Conservation (phyloP, 495 filamentous ascomycete genomes). For the Beverwykella pulmonaria region DNA sequence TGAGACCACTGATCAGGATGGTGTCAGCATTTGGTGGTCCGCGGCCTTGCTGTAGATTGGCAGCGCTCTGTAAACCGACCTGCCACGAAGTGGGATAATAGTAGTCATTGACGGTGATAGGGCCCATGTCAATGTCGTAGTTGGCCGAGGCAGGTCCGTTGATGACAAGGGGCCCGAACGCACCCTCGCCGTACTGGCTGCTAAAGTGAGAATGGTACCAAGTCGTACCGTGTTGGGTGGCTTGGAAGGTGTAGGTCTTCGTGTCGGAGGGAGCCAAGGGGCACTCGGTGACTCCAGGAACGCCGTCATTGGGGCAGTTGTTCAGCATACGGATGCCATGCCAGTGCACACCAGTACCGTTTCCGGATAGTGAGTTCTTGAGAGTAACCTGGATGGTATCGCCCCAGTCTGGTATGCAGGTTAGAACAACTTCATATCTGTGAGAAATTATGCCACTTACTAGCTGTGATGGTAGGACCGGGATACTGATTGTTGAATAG, state of each 20-base stretch:
- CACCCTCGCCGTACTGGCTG: slow-evolving; percentile 47
- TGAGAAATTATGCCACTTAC: slow-evolving; percentile 23
- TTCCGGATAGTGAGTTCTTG: slow-evolving; percentile 40
- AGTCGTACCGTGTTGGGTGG: slow-evolving; percentile 45
- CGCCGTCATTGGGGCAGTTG: slow-evolving; percentile 40
- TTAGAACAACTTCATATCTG: not conserved
- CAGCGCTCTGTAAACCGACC: slow-evolving; percentile 17
- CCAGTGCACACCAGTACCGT: slow-evolving; percentile 47
- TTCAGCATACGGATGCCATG: slow-evolving; percentile 46
- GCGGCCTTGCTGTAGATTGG: slow-evolving; percentile 20
- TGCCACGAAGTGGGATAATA: slow-evolving; percentile 42
- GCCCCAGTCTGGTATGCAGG: slow-evolving; percentile 41
- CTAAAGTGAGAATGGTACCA: slow-evolving; percentile 48
- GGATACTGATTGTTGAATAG: slow-evolving; percentile 46
- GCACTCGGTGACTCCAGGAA: slow-evolving; percentile 47
- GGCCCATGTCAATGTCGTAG: slow-evolving; percentile 46
- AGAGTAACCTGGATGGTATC: slow-evolving; percentile 44
- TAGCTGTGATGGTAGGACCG: slow-evolving; percentile 40
- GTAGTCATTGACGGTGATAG: slow-evolving; percentile 43
- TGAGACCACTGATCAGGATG: slow-evolving; percentile 46
- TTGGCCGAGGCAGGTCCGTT: slow-evolving; percentile 46
- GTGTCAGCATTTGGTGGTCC: slow-evolving; percentile 42
- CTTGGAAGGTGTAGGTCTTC: slow-evolving; percentile 44
- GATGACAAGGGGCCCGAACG: slow-evolving; percentile 43
- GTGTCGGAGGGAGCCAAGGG: slow-evolving; percentile 45